Base-by-base conservation (phyloP, 441 rosid genomes). In the Breynia disticha region DNA sequence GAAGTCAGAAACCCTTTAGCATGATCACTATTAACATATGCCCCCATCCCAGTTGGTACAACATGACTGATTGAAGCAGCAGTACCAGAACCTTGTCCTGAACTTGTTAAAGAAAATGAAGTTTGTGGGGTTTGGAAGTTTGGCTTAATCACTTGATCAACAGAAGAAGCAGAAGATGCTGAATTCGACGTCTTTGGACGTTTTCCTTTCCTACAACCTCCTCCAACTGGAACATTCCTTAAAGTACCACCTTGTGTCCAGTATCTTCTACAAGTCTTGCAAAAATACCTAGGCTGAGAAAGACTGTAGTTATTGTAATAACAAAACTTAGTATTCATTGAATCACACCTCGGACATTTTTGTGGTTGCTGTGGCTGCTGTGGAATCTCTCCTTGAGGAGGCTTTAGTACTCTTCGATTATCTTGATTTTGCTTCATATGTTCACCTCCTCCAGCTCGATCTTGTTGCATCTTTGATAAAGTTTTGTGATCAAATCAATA, bases 201-300 rank as follows among this genome's bases (percentile, higher is more conserved):
- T 64, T 80, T 86, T 9, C 71, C 67, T 56, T 72, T 86, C 59
- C 80, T 65, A 49, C 77, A 72, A 42, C 86, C 77, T 39, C 93
- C 90, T 16, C 93, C 97, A 0, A 83, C 75, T 0, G 95, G 95
- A 28, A 82, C 80, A 74, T 80, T 82, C 63, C 93, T 75, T 17
- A 80, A 63, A 54, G 79, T 72, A 19, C 97, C 95, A 5, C 97
- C 93, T 12, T 81, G 95, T 46, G 97, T 89, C 95, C 95, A 89
- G 44, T 80, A 83, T 55, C 97, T 65, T 61, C 88, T 68, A 71
- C 97, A 89, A 0, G 70, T 66, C 76, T 83, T 89, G 74, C 97
- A 89, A 61, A 75, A 80, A 58, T 79, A 82, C 2, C 97, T 89
- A 7, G 95, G 95, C 73, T 89, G 95, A 50, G 87, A 60, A 24